Conservation (phyloP, 1,139 yeast genomes). For the Zygosaccharomyces sapae region DNA sequence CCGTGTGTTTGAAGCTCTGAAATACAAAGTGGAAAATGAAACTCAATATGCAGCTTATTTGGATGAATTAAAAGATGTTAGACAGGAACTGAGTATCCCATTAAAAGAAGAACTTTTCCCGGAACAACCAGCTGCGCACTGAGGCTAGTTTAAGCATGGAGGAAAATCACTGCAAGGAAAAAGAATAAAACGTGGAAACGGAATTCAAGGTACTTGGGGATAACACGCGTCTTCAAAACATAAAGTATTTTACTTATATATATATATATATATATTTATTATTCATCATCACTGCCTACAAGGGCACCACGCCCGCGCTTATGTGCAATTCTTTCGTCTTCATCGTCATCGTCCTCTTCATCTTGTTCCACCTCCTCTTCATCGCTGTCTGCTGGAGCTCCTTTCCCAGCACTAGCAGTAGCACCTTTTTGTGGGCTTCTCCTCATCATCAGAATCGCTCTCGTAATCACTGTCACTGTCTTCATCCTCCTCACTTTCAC, state of each 20-base stretch:
- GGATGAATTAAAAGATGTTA: conserved; percentile 86
- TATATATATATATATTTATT: conserved; percentile 6
- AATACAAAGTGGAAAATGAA: conserved; percentile 90
- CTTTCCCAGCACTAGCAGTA: conserved; percentile 12
- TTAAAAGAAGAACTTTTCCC: conserved; percentile 84
- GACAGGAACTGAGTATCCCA: conserved; percentile 90
- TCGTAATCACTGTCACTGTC: conserved; percentile 34
- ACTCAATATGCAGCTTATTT: conserved; percentile 93
- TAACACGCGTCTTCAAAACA: neutral
- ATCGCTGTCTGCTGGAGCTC: conserved; percentile 33
- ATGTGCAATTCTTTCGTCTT: conserved; percentile 10
- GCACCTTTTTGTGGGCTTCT: conserved; percentile 4
- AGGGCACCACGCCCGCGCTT: conserved; percentile 10
- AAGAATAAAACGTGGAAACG: conserved; percentile 4
- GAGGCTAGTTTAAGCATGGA: no score
- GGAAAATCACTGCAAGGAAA: conserved; percentile 2
- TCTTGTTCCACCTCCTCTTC: conserved; percentile 35
- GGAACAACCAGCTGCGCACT: conserved; percentile 13
- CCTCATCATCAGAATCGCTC: conserved; percentile 28
- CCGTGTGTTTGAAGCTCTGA: conserved; percentile 91
- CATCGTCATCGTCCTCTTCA: conserved; percentile 35
- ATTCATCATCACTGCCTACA: conserved; percentile 23
- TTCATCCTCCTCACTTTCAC: conserved; percentile 35
- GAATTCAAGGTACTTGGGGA: neutral
- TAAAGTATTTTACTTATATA: neutral